Evolutionary conservation across 371 early-diverging fungal genomes (phyloP).

Genomic region (Zancudomyces culisetae): DNA sequence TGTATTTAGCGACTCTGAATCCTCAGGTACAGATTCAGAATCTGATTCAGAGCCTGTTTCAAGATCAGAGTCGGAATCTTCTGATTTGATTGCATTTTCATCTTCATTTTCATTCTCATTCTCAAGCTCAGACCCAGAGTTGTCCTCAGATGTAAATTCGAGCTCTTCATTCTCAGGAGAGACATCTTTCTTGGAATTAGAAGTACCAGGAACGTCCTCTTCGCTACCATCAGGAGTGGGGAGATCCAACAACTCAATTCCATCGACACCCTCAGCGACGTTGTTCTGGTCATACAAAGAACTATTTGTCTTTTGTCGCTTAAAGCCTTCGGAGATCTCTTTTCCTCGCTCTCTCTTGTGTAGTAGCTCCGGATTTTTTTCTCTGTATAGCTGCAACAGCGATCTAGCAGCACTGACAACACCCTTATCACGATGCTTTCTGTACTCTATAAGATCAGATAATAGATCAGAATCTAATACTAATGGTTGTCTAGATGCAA

Average conservation of each 20-base stretch:
- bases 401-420: constrained; percentile 80
- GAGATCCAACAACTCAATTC: constrained; percentile 43
- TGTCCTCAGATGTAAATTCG: constrained; percentile 22
- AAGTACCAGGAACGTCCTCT: constrained; percentile 9
- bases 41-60: constrained; percentile 32
- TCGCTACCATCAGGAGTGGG: constrained; percentile 2
- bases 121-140: constrained; percentile 30
- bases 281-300: constrained; percentile 50
- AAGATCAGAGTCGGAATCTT: constrained; percentile 33
- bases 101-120: constrained; percentile 19
- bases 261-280: constrained; percentile 49
- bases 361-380: constrained; percentile 82
- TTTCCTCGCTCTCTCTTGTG: constrained; percentile 82
- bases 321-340: constrained; percentile 46
- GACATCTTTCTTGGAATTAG: constrained; percentile 1
- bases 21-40: constrained; percentile 27
- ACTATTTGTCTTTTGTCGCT: constrained; percentile 17
- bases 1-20: constrained; percentile 17
- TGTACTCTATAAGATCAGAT: constrained; percentile 74
- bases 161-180: constrained; percentile 1
- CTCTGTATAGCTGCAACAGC: constrained; percentile 72
- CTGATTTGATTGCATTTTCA: constrained; percentile 8
- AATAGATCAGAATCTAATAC: constrained; percentile 73
- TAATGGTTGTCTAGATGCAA: constrained; percentile 73
- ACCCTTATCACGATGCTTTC: constrained; percentile 77